Evolutionary conservation across 139 green algal genomes (phyloP).

Genomic region (Dunaliella sp.): DNA sequence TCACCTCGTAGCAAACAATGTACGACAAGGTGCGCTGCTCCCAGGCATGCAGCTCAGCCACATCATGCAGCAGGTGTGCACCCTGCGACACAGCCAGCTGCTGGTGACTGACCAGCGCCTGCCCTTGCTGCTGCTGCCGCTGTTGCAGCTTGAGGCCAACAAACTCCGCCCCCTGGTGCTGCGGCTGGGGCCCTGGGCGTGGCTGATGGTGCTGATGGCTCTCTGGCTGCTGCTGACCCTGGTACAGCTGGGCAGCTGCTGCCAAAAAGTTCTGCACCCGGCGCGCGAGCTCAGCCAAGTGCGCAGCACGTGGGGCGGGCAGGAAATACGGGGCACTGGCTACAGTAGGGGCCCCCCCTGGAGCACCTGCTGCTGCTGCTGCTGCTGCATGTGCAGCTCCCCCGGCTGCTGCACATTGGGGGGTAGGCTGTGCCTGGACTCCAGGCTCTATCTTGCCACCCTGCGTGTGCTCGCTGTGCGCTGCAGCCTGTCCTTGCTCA

Average conservation of each 20-base stretch:
- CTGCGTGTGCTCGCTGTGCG: too few species aligned
- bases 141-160: neutral
- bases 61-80: neutral
- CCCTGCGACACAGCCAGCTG: neutral
- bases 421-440: too few species aligned
- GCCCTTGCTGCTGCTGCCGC: neutral
- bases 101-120: neutral
- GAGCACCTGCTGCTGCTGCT: too few species aligned
- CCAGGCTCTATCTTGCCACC: too few species aligned
- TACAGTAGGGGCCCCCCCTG: too few species aligned
- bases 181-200: too few species aligned
- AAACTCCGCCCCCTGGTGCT: too few species aligned
- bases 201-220: too few species aligned
- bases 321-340: neutral
- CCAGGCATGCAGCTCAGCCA: neutral
- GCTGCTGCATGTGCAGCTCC: too few species aligned
- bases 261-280: neutral
- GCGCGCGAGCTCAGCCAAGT: neutral
- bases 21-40: neutral
- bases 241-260: neutral
- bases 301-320: neutral
- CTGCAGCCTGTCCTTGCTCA: too few species aligned
- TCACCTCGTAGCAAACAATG: neutral
- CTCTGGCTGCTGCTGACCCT: neutral
- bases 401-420: too few species aligned